A percentile compares a stretch with the other conserved stretches of the same genome.
These are phyloP conservation scores for Phytophthora rubi DNA, from an alignment of 352 stramenopile species.

Conservation along the genomic window DNA sequence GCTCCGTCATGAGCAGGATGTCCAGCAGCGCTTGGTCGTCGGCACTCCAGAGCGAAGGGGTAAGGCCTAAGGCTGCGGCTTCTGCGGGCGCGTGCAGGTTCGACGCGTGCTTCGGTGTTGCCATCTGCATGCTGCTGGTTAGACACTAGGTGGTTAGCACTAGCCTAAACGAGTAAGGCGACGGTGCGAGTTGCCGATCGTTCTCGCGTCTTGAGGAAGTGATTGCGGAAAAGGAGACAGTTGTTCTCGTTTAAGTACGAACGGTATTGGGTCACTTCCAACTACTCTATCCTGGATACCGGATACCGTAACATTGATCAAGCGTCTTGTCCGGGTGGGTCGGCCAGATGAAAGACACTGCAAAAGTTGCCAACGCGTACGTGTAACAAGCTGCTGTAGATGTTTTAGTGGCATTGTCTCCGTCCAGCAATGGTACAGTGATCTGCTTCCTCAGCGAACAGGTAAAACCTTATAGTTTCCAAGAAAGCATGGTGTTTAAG, in stretches of 20 bases:
- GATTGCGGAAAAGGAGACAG: slow-evolving; percentile 4
- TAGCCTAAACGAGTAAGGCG: background rate
- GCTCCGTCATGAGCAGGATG: slow-evolving; percentile 33
- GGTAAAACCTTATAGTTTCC: too few relatives aligned
- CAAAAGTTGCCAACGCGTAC: too few relatives aligned
- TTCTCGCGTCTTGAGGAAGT: background rate
- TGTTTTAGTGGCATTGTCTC: too few relatives aligned
- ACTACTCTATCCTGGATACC: too few relatives aligned
- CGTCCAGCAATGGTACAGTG: too few relatives aligned
- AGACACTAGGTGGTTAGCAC: background rate
- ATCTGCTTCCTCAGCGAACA: too few relatives aligned
- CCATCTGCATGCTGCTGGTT: slow-evolving; percentile 32
- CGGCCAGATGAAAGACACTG: too few relatives aligned
- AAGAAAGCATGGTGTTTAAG: too few relatives aligned
- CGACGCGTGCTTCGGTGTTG: slow-evolving; percentile 8
- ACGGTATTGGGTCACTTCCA: background rate
- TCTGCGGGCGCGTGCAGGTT: background rate
- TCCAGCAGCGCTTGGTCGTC: slow-evolving; percentile 47
- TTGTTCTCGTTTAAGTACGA: background rate
- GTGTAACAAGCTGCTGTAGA: too few relatives aligned
- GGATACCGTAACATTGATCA: too few relatives aligned
- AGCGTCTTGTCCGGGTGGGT: too few relatives aligned
- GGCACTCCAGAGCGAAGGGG: slow-evolving; percentile 30
- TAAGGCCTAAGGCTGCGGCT: background rate
- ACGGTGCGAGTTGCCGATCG: background rate